Conservation (phyloP, 164 flowering plant genomes). For the Warburgia ugandensis region DNA sequence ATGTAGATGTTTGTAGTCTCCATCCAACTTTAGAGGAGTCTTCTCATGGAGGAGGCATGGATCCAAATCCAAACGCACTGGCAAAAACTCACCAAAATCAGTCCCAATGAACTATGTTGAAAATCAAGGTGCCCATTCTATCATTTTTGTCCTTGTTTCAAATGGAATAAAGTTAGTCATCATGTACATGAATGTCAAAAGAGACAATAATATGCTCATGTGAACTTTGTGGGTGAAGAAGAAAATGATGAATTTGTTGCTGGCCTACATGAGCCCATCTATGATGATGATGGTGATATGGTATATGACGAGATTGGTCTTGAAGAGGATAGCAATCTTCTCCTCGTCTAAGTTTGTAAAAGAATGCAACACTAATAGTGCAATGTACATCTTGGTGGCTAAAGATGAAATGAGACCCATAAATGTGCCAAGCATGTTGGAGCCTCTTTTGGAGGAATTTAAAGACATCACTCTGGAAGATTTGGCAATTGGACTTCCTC, state of each 20-base stretch:
- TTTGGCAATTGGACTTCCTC: background rate
- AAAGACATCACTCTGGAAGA: background rate
- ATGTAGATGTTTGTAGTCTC: background rate
- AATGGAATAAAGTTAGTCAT: background rate
- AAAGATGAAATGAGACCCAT: background rate
- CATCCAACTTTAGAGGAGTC: background rate
- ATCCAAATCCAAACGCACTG: too few relatives aligned
- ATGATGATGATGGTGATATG: background rate
- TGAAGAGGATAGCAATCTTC: background rate
- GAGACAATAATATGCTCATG: background rate
- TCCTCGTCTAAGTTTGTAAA: background rate
- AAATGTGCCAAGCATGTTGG: background rate
- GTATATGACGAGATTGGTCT: background rate
- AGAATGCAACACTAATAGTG: background rate
- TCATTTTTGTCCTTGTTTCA: background rate
- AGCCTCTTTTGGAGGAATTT: background rate
- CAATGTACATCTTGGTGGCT: background rate
- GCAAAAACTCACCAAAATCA: too few relatives aligned
- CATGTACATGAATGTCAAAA: background rate
- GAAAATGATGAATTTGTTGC: background rate
- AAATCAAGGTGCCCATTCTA: too few relatives aligned
- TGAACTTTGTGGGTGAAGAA: background rate
- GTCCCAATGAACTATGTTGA: too few relatives aligned
- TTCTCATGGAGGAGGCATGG: background rate
- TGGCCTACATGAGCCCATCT: constrained; percentile 5